phyloP scores from a whole-genome alignment of 1,139 yeast species.

The Diutina sp. region DNA sequence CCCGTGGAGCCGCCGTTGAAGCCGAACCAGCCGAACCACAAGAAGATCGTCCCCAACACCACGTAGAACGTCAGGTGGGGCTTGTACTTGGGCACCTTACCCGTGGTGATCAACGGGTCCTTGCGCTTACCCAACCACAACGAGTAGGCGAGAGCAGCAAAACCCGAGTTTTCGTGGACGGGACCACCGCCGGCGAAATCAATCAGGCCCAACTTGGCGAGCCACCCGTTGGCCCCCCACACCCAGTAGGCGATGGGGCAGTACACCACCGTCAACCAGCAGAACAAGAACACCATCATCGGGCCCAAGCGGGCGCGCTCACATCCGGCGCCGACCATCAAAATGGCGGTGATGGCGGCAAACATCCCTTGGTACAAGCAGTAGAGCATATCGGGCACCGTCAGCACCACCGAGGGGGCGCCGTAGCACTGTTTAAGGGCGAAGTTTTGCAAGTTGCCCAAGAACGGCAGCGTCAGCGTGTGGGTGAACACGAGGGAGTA shows the following conservation, averaged over 20 bases:
- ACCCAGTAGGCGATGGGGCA: conserved; percentile 96
- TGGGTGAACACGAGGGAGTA: conserved; percentile 79
- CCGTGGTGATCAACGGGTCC: conserved; percentile 53
- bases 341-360: conserved; percentile 81
- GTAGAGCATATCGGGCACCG: conserved; percentile 78
- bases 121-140: conserved; percentile 83
- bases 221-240: conserved; percentile 92
- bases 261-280: conserved; percentile 94
- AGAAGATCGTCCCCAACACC: conserved; percentile 86
- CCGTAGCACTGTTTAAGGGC: conserved; percentile 72
- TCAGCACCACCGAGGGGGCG: conserved; percentile 54
- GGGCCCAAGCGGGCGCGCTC: conserved; percentile 96
- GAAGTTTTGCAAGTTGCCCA: conserved; percentile 74
- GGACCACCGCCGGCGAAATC: conserved; percentile 99
- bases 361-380: conserved; percentile 94
- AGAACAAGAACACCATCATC: conserved; percentile 84
- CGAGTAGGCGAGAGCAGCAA: conserved; percentile 90
- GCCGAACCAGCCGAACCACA: conserved; percentile 98
- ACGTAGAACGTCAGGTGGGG: conserved; percentile 86
- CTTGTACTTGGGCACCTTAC: conserved; percentile 71
- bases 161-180: conserved; percentile 90
- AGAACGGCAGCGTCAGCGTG: conserved; percentile 47
- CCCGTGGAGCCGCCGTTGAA: conserved; percentile 98
- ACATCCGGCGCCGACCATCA: conserved; percentile 95
- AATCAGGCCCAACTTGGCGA: conserved; percentile 64